phyloP scores from a whole-genome alignment of 768 basidiomycete genomes.

The Hysterangium stoloniferum region DNA sequence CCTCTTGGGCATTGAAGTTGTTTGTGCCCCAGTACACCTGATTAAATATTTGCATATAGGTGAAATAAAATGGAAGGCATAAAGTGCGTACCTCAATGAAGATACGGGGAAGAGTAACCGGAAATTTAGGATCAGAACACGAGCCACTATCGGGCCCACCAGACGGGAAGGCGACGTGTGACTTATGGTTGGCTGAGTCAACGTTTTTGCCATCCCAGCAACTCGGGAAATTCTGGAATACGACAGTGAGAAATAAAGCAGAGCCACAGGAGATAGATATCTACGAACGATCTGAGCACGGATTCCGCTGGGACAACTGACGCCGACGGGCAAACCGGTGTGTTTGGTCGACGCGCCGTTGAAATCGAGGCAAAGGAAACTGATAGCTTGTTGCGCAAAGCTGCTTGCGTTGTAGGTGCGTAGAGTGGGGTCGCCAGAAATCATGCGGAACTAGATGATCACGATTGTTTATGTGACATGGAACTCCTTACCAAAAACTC shows the following conservation, averaged over 20 bases:
- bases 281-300: constrained; percentile 25
- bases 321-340: constrained; percentile 16
- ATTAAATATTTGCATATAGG: neutral
- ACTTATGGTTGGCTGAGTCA: constrained; percentile 31
- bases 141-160: constrained; percentile 33
- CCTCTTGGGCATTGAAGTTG: constrained; percentile 25
- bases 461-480: neutral
- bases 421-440: constrained; percentile 39
- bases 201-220: constrained; percentile 35
- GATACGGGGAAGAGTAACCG: constrained; percentile 38
- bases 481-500: constrained; percentile 24
- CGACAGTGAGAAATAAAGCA: neutral
- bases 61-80: neutral
- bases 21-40: constrained; percentile 37
- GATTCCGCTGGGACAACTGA: constrained; percentile 21
- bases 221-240: constrained; percentile 31
- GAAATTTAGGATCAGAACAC: constrained; percentile 39
- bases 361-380: constrained; percentile 37
- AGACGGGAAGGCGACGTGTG: constrained; percentile 34
- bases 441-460: constrained; percentile 21
- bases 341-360: constrained; percentile 20
- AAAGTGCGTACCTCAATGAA: constrained; percentile 30
- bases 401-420: constrained; percentile 38
- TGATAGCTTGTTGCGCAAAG: constrained; percentile 32
- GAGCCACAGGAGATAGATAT: neutral